Evolutionary conservation across 495 filamentous ascomycete genomes (phyloP).

Genomic region (Staphylotrichum tortipilum): DNA sequence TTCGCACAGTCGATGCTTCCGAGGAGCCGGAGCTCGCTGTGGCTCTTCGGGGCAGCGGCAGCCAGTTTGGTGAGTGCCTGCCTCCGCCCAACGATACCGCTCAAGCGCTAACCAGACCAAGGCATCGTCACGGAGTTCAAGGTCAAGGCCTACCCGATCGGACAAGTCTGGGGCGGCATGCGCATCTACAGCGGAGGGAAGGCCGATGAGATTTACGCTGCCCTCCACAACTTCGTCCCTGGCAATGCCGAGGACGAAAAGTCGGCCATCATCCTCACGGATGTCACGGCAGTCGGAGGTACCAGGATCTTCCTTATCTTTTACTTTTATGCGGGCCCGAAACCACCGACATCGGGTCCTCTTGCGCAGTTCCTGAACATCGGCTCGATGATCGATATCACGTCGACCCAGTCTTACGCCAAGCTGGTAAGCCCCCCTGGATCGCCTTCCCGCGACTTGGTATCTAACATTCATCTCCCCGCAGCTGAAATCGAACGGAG

Average conservation of each 20-base stretch:
- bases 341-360: not conserved
- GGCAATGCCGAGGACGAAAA: not conserved
- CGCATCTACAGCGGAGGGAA: not conserved
- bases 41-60: not conserved
- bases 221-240: not conserved
- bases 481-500: not conserved
- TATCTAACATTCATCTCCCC: not conserved
- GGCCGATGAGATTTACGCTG: not conserved
- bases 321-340: not conserved
- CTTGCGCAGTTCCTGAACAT: not conserved
- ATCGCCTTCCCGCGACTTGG: not conserved
- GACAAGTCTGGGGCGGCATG: not conserved
- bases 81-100: not conserved
- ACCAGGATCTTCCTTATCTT: not conserved
- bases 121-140: not conserved
- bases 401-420: not conserved
- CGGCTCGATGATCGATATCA: not conserved
- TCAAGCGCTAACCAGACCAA: not conserved
- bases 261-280: not conserved
- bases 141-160: not conserved
- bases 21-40: not conserved
- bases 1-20: not conserved
- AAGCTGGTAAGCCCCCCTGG: not conserved
- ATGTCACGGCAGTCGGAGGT: not conserved
- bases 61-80: not conserved